Conservation (phyloP, 2,329 filamentous ascomycete genomes). For the Talaromyces sp. region DNA sequence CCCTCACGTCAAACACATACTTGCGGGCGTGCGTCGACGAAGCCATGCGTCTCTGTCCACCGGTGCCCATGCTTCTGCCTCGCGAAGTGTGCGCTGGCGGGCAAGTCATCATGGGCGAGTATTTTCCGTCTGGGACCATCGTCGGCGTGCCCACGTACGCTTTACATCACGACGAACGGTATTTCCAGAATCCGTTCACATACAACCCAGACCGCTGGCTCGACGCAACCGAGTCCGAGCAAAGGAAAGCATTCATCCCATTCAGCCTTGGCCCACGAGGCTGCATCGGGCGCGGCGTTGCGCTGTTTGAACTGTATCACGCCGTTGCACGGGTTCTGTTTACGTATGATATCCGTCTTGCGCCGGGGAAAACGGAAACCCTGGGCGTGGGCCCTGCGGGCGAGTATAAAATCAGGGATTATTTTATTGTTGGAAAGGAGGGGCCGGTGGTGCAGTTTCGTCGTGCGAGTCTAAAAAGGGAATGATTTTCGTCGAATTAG, state of each 20-base stretch:
- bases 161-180: neutral
- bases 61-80: neutral
- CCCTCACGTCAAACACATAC: neutral
- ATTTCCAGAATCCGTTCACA: neutral
- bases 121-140: neutral
- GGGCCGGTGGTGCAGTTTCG: slow-evolving; percentile 1
- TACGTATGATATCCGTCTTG: neutral
- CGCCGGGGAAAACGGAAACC: neutral
- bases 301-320: neutral
- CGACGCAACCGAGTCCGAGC: neutral
- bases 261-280: neutral
- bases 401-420: slow-evolving; percentile 1
- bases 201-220: neutral
- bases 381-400: neutral
- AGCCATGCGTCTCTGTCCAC: neutral
- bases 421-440: neutral
- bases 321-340: neutral
- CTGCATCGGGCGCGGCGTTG: neutral
- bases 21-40: neutral
- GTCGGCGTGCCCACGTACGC: neutral
- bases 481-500: no score
- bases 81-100: neutral
- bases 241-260: neutral
- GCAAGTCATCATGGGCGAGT: neutral
- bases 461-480: no score